Evolutionary conservation across 495 filamentous ascomycete genomes (phyloP).

Genomic region (Tuber melanosporum): DNA sequence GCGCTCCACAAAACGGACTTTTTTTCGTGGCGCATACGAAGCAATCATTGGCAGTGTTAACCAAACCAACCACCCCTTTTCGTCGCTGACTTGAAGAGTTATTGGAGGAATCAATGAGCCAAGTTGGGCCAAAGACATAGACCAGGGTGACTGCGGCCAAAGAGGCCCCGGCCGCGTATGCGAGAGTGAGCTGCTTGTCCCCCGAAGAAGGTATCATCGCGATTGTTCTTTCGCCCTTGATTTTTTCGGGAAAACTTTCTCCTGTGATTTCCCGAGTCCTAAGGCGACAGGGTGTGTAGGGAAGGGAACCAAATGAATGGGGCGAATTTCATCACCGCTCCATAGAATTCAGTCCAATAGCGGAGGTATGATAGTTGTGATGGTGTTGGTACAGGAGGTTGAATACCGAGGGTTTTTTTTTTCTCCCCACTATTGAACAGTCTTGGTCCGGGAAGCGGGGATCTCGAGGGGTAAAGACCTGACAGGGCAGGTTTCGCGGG

Average conservation of each 20-base stretch:
- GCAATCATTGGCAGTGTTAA: constrained; percentile 94
- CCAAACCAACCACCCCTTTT: constrained; percentile 81
- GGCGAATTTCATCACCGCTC: constrained; percentile 30
- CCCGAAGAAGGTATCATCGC: constrained; percentile 25
- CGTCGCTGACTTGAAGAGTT: constrained; percentile 59
- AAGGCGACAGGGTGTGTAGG: constrained; percentile 21
- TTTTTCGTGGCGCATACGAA: constrained; percentile 50
- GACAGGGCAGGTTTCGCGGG: not conserved
- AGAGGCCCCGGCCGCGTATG: constrained; percentile 88
- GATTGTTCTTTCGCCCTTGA: not conserved
- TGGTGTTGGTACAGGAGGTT: not conserved
- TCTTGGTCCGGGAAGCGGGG: not conserved
- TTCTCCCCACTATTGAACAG: constrained; percentile 7
- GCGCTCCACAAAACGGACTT: not conserved
- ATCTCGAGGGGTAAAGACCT: not conserved
- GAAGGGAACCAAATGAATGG: constrained; percentile 4
- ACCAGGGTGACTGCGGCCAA: constrained; percentile 92
- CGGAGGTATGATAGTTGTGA: not conserved
- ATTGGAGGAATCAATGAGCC: constrained; percentile 72
- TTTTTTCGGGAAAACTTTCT: not conserved
- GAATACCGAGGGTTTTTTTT: not conserved
- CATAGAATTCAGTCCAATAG: constrained; percentile 6
- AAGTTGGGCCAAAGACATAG: constrained; percentile 94
- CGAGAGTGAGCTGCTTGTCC: constrained; percentile 39
- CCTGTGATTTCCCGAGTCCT: constrained; percentile 4